These are phyloP conservation scores for Penicillium sclerotiorum DNA, from an alignment of 2,329 filamentous ascomycete genomes.

Conservation along the genomic window DNA sequence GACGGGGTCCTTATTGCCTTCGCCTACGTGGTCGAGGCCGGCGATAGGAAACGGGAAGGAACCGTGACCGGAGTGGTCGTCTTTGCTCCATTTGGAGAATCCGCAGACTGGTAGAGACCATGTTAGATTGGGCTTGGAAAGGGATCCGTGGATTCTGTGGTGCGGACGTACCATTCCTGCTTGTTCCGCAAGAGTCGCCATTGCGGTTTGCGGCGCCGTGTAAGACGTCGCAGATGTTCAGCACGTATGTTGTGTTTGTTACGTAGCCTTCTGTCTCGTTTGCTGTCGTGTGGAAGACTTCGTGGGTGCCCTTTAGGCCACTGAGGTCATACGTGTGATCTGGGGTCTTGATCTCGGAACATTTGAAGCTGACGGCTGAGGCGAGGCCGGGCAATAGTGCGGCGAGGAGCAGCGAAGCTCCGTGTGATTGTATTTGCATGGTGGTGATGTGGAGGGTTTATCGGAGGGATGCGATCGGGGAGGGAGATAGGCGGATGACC, in stretches of 20 bases:
- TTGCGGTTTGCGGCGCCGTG: conserved; percentile 29
- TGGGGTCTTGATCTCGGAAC: conserved; percentile 38
- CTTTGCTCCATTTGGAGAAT: conserved; percentile 61
- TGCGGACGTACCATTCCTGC: conserved; percentile 41
- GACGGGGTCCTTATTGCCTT: conserved; percentile 58
- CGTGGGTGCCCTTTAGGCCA: conserved; percentile 41
- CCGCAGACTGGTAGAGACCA: conserved; percentile 65
- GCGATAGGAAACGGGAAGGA: conserved; percentile 71
- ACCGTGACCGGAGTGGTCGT: conserved; percentile 48
- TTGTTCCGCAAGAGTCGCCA: conserved; percentile 33
- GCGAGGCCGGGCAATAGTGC: conserved; percentile 30
- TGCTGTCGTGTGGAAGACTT: conserved; percentile 29
- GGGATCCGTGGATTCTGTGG: too few relatives aligned
- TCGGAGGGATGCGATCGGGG: not conserved
- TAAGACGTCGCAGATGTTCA: conserved; percentile 40
- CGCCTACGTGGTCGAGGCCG: conserved; percentile 64
- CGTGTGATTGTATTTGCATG: conserved; percentile 38
- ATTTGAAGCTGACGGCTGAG: conserved; percentile 40
- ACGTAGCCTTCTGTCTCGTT: conserved; percentile 29
- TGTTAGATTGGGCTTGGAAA: conserved; percentile 3
- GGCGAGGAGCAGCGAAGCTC: conserved; percentile 29
- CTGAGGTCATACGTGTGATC: conserved; percentile 44
- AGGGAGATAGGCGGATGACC: not conserved
- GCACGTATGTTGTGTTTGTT: conserved; percentile 41
- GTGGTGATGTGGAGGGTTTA: conserved; percentile 9